phyloP scores from a whole-genome alignment of 148 eudicot species.

The Rhododendron kiyosumense region DNA sequence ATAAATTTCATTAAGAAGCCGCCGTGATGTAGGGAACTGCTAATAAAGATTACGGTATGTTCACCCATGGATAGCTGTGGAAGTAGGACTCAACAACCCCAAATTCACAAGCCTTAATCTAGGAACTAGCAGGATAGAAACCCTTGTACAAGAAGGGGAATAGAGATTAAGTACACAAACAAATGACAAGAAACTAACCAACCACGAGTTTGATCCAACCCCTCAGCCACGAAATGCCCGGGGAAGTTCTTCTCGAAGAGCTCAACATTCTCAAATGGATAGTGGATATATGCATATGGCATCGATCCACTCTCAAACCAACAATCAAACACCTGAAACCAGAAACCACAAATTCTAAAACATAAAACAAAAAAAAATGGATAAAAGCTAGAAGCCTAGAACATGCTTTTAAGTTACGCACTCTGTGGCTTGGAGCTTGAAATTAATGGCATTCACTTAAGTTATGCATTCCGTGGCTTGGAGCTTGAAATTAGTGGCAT shows the following conservation, averaged over 20 bases:
- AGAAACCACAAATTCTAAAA: neutral
- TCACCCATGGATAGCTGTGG: neutral
- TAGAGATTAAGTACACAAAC: neutral
- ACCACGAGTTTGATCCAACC: constrained; percentile 96
- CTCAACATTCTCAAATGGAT: constrained; percentile 90
- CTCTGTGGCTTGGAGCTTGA: too few relatives aligned
- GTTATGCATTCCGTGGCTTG: too few relatives aligned
- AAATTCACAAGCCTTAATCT: neutral
- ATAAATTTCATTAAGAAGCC: neutral
- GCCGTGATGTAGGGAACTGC: neutral
- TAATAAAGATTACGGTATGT: neutral
- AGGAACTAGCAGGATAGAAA: neutral
- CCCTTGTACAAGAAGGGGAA: neutral
- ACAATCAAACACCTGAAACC: constrained; percentile 80
- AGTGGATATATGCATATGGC: constrained; percentile 97
- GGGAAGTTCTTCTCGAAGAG: constrained; percentile 84
- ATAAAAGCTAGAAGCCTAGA: too few relatives aligned
- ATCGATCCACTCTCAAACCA: constrained; percentile 99
- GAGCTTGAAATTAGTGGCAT: too few relatives aligned
- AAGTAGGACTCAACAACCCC: neutral
- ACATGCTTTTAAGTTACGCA: neutral
- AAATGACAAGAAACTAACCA: constrained; percentile 49
- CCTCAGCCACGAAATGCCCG: constrained; percentile 98
- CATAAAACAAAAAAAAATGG: neutral
- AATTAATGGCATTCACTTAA: neutral